Evolutionary conservation across 495 filamentous ascomycete genomes (phyloP).

Genomic region (Rusavskia elegans): DNA sequence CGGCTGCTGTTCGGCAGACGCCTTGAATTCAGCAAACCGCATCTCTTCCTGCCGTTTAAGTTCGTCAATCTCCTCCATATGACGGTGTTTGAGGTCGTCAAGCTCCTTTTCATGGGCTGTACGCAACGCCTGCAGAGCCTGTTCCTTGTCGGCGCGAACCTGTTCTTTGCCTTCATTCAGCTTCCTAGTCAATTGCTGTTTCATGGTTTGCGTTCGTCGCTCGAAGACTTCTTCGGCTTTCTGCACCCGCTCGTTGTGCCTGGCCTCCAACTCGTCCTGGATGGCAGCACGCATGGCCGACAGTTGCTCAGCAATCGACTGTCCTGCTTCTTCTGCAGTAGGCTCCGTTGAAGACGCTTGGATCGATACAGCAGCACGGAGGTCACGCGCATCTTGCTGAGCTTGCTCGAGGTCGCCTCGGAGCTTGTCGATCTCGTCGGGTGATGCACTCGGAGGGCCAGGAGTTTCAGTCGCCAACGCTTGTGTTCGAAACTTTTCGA

Average conservation of each 20-base stretch:
- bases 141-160: constrained; percentile 34
- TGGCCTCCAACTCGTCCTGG: constrained; percentile 19
- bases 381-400: constrained; percentile 25
- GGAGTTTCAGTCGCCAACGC: not conserved
- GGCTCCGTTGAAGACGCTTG: constrained; percentile 8
- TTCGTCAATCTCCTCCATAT: constrained; percentile 40
- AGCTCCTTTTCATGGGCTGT: constrained; percentile 41
- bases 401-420: constrained; percentile 26
- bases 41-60: constrained; percentile 22
- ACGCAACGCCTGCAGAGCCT: constrained; percentile 20
- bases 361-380: constrained; percentile 17
- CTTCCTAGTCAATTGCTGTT: constrained; percentile 50
- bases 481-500: constrained; percentile 3
- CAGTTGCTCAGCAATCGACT: constrained; percentile 20
- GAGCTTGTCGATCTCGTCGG: constrained; percentile 21
- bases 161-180: constrained; percentile 41
- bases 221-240: constrained; percentile 47
- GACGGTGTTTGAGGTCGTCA: constrained; percentile 45
- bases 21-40: constrained; percentile 11
- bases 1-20: constrained; percentile 9
- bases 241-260: constrained; percentile 33
- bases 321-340: constrained; percentile 12
- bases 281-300: constrained; percentile 20
- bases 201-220: constrained; percentile 55
- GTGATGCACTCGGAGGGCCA: not conserved